Percentiles rank a stretch among this genome's conserved stretches.
phyloP scores from a whole-genome alignment of 1,284 basidiomycete species.

The Sanghuangporus baumii region DNA sequence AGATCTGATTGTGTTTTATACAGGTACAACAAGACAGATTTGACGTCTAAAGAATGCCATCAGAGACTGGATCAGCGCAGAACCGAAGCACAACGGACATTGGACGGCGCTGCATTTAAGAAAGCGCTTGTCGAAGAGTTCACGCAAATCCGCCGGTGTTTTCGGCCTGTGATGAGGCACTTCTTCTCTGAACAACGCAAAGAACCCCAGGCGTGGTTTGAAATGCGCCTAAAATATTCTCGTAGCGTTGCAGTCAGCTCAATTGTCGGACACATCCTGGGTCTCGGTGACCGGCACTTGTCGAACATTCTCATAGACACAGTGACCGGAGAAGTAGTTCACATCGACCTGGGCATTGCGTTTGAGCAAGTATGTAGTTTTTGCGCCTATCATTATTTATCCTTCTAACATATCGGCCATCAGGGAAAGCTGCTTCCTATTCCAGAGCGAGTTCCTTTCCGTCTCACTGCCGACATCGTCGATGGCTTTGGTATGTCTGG shows the following conservation, averaged over 20 bases:
- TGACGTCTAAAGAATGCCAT: constrained; percentile 25
- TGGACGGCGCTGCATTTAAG: constrained; percentile 12
- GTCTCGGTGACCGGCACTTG: constrained; percentile 89
- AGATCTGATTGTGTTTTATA: background rate
- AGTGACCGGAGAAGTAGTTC: constrained; percentile 79
- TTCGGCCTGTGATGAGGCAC: constrained; percentile 88
- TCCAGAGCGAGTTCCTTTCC: constrained; percentile 92
- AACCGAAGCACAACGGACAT: constrained; percentile 12
- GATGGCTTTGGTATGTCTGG: constrained; percentile 92
- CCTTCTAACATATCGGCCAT: background rate
- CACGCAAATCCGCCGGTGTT: constrained; percentile 45
- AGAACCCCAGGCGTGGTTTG: constrained; percentile 86
- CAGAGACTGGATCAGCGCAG: constrained; percentile 25
- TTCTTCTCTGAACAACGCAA: constrained; percentile 91
- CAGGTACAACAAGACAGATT: constrained; percentile 40
- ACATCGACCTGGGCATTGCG: constrained; percentile 95
- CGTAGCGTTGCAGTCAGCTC: constrained; percentile 91
- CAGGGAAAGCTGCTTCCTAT: constrained; percentile 80
- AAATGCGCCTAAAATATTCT: constrained; percentile 87
- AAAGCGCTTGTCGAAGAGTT: constrained; percentile 45
- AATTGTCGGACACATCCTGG: constrained; percentile 91
- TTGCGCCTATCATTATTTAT: background rate
- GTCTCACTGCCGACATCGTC: constrained; percentile 89
- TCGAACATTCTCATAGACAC: constrained; percentile 92
- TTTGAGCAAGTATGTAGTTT: constrained; percentile 77